Evolutionary conservation across 345 rosid species (phyloP).

Genomic region (Populus pruinosa): DNA sequence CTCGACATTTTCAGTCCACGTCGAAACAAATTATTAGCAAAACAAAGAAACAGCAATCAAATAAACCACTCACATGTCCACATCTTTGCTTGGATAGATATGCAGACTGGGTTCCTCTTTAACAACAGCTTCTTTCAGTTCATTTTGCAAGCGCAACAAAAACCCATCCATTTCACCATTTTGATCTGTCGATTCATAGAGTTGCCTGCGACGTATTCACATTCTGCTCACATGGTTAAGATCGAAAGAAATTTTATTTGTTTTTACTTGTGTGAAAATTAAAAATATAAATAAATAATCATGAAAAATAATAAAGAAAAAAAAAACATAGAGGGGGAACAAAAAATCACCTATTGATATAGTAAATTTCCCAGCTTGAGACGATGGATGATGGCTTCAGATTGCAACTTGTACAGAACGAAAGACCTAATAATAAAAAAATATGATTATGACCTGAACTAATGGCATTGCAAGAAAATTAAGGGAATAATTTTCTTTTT

Average conservation of each 20-base stretch:
- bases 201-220: constrained; percentile 41
- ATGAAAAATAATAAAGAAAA: neutral
- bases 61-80: constrained; percentile 67
- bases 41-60: neutral
- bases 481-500: no score
- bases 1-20: constrained; percentile 22
- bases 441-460: constrained; percentile 1
- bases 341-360: constrained; percentile 63
- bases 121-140: constrained; percentile 60
- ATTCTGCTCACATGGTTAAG: neutral
- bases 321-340: neutral
- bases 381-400: constrained; percentile 75
- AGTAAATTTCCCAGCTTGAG: constrained; percentile 87
- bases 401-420: constrained; percentile 71
- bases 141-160: constrained; percentile 69
- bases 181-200: constrained; percentile 50
- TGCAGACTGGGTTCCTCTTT: constrained; percentile 65
- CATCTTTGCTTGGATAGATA: constrained; percentile 75
- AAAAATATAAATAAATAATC: neutral
- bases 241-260: neutral
- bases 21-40: neutral
- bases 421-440: constrained; percentile 43
- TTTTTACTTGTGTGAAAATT: no score
- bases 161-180: constrained; percentile 86
- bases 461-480: neutral